phyloP scores from a whole-genome alignment of 2,329 filamentous ascomycete species.

The Lachnellula subtilissima region DNA sequence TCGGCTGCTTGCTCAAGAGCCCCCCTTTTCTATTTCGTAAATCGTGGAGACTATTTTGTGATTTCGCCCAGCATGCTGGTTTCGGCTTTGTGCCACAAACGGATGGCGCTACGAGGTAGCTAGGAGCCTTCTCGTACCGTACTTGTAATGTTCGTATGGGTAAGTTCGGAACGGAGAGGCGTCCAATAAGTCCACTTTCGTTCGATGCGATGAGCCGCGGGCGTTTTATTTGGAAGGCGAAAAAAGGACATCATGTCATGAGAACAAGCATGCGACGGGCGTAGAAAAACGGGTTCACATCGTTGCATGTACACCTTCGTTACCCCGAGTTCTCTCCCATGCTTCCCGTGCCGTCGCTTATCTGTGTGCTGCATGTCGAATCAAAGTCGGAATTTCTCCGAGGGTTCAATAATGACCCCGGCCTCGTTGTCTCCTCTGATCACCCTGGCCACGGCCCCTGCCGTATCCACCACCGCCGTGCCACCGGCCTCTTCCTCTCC shows the following conservation, averaged over 20 bases:
- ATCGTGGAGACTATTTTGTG: no score
- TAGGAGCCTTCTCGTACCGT: background rate
- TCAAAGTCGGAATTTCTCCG: background rate
- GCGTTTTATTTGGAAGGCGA: no score
- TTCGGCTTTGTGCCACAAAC: background rate
- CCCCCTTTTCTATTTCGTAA: no score
- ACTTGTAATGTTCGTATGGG: no score
- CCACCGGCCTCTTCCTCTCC: conserved; percentile 27
- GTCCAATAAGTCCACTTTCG: no score
- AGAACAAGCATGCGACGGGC: no score
- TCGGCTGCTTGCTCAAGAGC: no score
- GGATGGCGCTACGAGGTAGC: no score
- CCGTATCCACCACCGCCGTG: conserved; percentile 32
- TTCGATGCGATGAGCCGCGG: no score
- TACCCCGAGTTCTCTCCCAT: background rate
- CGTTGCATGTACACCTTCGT: background rate
- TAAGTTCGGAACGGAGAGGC: no score
- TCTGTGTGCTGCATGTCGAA: background rate
- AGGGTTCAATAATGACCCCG: conserved; percentile 22
- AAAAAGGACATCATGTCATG: no score
- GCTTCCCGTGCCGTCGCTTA: background rate
- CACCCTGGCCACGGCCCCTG: conserved; percentile 21
- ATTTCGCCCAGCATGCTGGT: no score
- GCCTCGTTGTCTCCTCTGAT: conserved; percentile 18
- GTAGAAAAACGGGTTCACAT: background rate